Evolutionary conservation across 2,329 filamentous ascomycete genomes (phyloP), one percentile per base, ranked within the genome.

Genomic region (Huntiella abstrusa): DNA sequence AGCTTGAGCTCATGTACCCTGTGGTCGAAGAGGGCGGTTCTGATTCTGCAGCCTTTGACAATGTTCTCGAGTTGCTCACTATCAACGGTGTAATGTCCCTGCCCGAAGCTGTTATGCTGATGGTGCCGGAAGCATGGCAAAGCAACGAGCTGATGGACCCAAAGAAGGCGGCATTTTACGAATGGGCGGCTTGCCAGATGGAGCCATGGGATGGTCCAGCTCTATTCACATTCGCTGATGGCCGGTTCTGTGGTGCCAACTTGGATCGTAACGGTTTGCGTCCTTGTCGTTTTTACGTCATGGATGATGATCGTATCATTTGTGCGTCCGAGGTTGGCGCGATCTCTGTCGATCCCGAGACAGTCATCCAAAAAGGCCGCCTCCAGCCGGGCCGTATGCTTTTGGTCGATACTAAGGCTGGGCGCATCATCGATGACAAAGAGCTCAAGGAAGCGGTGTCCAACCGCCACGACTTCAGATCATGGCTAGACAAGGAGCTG

Each of bases 181-280:
- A 96, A 62, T 96, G 88, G 86, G 88, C 88, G 57, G 87, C 86
- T 54, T 96, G 88, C 63, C 83, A 93, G 70, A 96, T 96, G 88
- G 88, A 96, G 68, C 87, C 88, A 12, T 96, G 88, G 88, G 88
- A 96, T 63, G 88, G 88, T 13, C 88, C 88, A 33, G 88, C 88
- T 47, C 75, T 96, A 32, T 96, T 96, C 69, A 95, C 87, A 5
- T 96, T 96, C 64, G 85, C 88, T 22, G 88, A 96, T 61, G 88
- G 88, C 51, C 80, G 88, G 52, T 96, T 91, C 70, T 96, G 88
- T 58, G 88, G 88, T 72, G 88, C 88, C 54, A 96, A 95, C 62
- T 72, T 96, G 17, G 88, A 96, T 66, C 79, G 88, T 63, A 96
- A 96, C 59, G 88, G 88, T 64, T 74, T 96, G 45, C 78, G 88